phyloP scores from a whole-genome alignment of 1,284 basidiomycete genomes.

The Malassezia sp. region DNA sequence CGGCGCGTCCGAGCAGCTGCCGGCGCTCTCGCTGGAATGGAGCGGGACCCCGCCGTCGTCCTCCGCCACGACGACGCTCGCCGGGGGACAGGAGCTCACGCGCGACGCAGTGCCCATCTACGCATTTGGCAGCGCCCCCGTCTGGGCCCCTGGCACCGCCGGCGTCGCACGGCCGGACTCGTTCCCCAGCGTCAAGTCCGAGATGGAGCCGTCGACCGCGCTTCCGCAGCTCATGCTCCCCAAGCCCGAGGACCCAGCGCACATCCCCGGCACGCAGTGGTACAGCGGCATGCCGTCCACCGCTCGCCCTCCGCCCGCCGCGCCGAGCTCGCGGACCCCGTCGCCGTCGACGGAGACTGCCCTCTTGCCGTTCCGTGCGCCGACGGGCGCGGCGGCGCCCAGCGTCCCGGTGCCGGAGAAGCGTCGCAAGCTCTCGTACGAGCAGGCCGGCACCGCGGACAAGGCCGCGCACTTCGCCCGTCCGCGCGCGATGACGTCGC shows the following conservation, averaged over 20 bases:
- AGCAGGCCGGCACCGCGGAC: no score
- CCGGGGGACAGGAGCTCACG: no score
- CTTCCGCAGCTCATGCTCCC: neutral
- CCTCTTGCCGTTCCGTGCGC: no score
- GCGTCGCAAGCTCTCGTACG: slow-evolving; percentile 1
- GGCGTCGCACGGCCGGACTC: no score
- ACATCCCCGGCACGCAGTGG: neutral
- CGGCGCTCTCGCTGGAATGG: neutral
- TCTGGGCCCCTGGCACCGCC: neutral
- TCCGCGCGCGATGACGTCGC: neutral
- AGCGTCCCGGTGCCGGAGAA: neutral
- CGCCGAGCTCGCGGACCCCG: no score
- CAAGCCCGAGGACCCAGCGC: neutral
- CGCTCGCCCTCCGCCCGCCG: no score
- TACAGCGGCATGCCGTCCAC: no score
- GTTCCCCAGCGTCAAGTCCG: no score
- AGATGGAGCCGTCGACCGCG: neutral
- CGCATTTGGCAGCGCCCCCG: neutral
- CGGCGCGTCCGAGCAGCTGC: neutral
- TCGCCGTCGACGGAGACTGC: no score
- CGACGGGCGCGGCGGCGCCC: no score
- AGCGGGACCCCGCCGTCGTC: neutral
- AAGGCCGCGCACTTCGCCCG: neutral
- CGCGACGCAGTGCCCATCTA: no score
- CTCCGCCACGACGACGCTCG: no score